Conservation (phyloP, 495 filamentous ascomycete genomes). For the Xylaria flabelliformis region DNA sequence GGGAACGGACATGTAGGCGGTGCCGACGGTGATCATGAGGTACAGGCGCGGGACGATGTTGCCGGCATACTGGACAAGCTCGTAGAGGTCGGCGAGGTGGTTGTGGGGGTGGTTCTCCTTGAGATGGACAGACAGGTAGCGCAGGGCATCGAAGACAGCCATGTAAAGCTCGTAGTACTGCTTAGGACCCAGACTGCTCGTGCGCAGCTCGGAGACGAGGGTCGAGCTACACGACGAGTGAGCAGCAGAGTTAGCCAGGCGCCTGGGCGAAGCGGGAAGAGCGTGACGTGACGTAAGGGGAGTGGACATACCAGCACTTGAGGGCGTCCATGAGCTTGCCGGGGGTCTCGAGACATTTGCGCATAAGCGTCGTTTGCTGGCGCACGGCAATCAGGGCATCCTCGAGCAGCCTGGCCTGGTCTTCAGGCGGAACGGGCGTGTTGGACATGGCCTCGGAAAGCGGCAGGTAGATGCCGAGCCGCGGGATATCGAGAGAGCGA, state of each 20-base stretch:
- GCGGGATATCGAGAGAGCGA: neutral
- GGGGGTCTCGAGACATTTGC: slow-evolving; percentile 94
- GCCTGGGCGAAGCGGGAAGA: neutral
- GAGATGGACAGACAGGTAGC: slow-evolving; percentile 94
- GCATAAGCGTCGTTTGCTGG: slow-evolving; percentile 95
- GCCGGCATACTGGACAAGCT: slow-evolving; percentile 97
- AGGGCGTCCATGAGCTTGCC: slow-evolving; percentile 99
- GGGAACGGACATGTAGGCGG: slow-evolving; percentile 97
- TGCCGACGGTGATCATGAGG: slow-evolving; percentile 98
- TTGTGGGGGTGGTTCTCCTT: slow-evolving; percentile 97
- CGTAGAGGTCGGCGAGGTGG: slow-evolving; percentile 97
- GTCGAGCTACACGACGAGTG: slow-evolving; percentile 71
- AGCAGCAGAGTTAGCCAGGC: slow-evolving; percentile 33
- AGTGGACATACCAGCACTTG: slow-evolving; percentile 85
- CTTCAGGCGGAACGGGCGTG: slow-evolving; percentile 75
- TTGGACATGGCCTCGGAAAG: slow-evolving; percentile 52
- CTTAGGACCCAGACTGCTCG: slow-evolving; percentile 92
- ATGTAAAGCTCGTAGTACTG: slow-evolving; percentile 99
- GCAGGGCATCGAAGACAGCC: slow-evolving; percentile 96
- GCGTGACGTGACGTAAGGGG: slow-evolving; percentile 25
- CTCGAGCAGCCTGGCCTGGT: slow-evolving; percentile 92
- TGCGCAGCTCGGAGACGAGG: slow-evolving; percentile 94
- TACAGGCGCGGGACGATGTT: slow-evolving; percentile 97
- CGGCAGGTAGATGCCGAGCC: slow-evolving; percentile 10
- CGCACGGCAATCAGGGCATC: slow-evolving; percentile 95